Evolutionary conservation across 2,329 filamentous ascomycete genomes (phyloP).

Genomic region (Ascochyta lentis): DNA sequence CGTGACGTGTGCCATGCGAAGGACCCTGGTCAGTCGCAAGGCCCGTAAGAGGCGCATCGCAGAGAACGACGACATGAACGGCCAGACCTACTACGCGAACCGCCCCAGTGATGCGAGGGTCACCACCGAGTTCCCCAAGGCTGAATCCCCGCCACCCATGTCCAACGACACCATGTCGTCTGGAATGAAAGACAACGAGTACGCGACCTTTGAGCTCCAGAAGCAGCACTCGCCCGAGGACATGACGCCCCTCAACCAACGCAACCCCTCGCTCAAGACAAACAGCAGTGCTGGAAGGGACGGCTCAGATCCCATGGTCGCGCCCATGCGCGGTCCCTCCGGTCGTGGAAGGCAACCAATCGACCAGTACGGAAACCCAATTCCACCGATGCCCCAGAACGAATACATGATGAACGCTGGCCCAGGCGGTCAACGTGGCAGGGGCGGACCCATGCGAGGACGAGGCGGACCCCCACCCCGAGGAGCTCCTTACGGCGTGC

Average conservation of each 20-base stretch:
- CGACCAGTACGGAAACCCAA: constrained; percentile 71
- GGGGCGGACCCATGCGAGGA: constrained; percentile 47
- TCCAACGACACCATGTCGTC: constrained; percentile 64
- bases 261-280: constrained; percentile 66
- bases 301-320: constrained; percentile 44
- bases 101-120: constrained; percentile 42
- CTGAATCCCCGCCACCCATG: constrained; percentile 62
- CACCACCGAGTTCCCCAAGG: constrained; percentile 53
- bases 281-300: constrained; percentile 55
- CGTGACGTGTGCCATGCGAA: constrained; percentile 92
- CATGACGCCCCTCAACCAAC: constrained; percentile 71
- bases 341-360: constrained; percentile 51
- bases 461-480: constrained; percentile 49
- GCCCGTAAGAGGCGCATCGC: constrained; percentile 90
- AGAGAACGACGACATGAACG: constrained; percentile 96
- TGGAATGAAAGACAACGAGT: constrained; percentile 58
- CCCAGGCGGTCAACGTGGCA: constrained; percentile 53
- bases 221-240: constrained; percentile 71
- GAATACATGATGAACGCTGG: constrained; percentile 53
- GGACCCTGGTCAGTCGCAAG: constrained; percentile 88
- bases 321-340: constrained; percentile 46
- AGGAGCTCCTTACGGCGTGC: constrained; percentile 44
- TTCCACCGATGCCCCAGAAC: constrained; percentile 53
- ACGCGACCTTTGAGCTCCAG: constrained; percentile 69
- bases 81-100: constrained; percentile 80